Base-by-base conservation (phyloP, 306 rosid species). In the Casuarina equisetifolia region DNA sequence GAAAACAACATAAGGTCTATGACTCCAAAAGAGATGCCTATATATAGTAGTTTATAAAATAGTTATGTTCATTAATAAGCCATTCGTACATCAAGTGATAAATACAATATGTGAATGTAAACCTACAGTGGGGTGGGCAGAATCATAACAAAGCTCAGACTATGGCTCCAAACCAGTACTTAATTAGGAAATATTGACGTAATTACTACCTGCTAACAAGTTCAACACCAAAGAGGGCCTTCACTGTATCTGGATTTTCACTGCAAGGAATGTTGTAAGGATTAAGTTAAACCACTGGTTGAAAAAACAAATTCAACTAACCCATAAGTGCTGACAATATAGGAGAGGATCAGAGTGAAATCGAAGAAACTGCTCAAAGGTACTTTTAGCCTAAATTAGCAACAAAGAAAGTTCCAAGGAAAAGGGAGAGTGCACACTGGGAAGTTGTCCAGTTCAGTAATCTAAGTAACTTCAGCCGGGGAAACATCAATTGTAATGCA, bases 151-250 rank as follows among this genome's bases (percentile, higher is more conserved):
- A 20, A 58, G 35, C 32, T 58, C 9, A 58, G 64, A 20, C 50
- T 40, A 66, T 49, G 17, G 46, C 71, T 66, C 17, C 9, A 66
- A 66, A 38, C 15, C 71, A 66, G n/a, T 66, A 19, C 17, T 59
- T 64, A 64, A 64, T 39, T 40, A 51, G 58, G 70, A 45, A 3
- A 39, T 9, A 80, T 40, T 66, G 64, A 25, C 57, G 43, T 7
- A 51, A 48, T 38, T 48, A 76, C 79, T 79, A 96, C 98, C 99
- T 96, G 96, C 93, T 96, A 58, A 85, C 83, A 81, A 96, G 93
- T 73, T 92, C 97, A 25, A 85, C 70, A 36, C 99, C 97, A 66
- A 96, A 96, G 53, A 92, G 91, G 72, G 86, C 91, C 90, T 92
- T 92, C 79, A 96, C 85, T 10, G 93, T 80, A 79, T 96, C 98